These are phyloP conservation scores for Cercospora zeae-maydis DNA, from an alignment of 2,329 filamentous ascomycete genomes.

Conservation along the genomic window DNA sequence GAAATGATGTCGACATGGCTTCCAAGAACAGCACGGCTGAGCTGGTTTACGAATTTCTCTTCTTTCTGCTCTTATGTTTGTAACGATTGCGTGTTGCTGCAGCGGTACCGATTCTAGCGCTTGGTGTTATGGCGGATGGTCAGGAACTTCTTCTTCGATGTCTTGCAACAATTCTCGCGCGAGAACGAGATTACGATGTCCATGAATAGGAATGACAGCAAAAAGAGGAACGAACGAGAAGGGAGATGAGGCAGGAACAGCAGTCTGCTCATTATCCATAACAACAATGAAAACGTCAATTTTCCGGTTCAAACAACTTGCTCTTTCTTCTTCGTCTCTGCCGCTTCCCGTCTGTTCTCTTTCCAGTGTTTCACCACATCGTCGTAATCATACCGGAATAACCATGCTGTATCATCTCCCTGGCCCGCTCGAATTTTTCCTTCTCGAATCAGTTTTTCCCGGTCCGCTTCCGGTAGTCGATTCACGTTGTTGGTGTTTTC, in stretches of 20 bases:
- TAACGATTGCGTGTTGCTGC: neutral
- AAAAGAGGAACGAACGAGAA: neutral
- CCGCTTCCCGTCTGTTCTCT: too few species aligned
- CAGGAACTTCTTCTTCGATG: neutral
- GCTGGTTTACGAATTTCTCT: neutral
- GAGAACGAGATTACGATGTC: neutral
- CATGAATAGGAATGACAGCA: neutral
- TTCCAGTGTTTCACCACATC: slow-evolving; percentile 20
- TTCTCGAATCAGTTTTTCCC: slow-evolving; percentile 19
- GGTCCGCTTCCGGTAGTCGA: slow-evolving; percentile 25
- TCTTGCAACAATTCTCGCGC: neutral
- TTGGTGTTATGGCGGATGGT: neutral
- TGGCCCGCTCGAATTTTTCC: slow-evolving; percentile 20
- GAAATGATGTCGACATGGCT: neutral
- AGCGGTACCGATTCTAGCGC: neutral
- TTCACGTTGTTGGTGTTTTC: slow-evolving; percentile 23
- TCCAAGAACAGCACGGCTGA: neutral
- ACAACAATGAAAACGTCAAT: neutral
- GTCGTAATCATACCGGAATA: slow-evolving; percentile 20
- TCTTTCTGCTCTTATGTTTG: neutral
- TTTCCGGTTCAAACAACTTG: neutral
- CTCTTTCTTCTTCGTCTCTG: too few species aligned
- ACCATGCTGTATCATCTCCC: slow-evolving; percentile 24
- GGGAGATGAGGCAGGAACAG: neutral
- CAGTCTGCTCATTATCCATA: neutral